These are phyloP conservation scores for Lithospermum erythrorhizon DNA, from an alignment of 257 asterid genomes.

Conservation along the genomic window DNA sequence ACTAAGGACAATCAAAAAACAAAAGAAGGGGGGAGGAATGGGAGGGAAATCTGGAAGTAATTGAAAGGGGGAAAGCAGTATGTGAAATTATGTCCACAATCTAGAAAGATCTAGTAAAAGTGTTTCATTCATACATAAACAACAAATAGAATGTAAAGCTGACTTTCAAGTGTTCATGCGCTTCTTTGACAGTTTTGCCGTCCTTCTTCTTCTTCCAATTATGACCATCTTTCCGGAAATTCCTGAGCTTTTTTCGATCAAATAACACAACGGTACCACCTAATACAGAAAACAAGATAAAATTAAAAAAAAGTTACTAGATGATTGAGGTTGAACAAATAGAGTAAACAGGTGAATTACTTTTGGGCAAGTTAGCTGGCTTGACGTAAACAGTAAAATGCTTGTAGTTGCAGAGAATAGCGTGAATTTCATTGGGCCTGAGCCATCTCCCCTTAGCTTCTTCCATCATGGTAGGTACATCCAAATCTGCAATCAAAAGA, in stretches of 20 bases:
- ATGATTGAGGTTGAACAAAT: background rate
- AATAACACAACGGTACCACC: conserved; percentile 87
- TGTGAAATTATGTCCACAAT: too few relatives aligned
- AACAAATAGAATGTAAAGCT: background rate
- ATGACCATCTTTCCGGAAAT: conserved; percentile 93
- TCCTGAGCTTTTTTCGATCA: conserved; percentile 94
- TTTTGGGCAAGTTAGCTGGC: conserved; percentile 78
- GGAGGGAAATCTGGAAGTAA: too few relatives aligned
- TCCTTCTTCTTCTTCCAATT: conserved; percentile 98
- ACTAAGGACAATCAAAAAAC: background rate
- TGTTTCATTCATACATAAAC: too few relatives aligned
- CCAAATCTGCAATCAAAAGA: conserved; percentile 51
- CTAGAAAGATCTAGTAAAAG: too few relatives aligned
- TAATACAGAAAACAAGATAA: conserved; percentile 18
- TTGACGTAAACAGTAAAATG: conserved; percentile 65
- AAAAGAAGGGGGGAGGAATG: too few relatives aligned
- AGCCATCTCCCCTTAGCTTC: conserved; percentile 93
- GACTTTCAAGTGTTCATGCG: conserved; percentile 95
- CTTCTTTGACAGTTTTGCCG: conserved; percentile 96
- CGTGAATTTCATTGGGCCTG: conserved; percentile 91
- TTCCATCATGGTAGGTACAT: conserved; percentile 45
- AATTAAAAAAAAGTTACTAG: conserved; percentile 14
- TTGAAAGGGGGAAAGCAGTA: too few relatives aligned
- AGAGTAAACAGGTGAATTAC: conserved; percentile 17
- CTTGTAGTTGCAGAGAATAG: conserved; percentile 71